A percentile compares a stretch with the other conserved stretches of the same genome.
phyloP scores from a whole-genome alignment of 768 basidiomycete species.

The Pholiota molesta region DNA sequence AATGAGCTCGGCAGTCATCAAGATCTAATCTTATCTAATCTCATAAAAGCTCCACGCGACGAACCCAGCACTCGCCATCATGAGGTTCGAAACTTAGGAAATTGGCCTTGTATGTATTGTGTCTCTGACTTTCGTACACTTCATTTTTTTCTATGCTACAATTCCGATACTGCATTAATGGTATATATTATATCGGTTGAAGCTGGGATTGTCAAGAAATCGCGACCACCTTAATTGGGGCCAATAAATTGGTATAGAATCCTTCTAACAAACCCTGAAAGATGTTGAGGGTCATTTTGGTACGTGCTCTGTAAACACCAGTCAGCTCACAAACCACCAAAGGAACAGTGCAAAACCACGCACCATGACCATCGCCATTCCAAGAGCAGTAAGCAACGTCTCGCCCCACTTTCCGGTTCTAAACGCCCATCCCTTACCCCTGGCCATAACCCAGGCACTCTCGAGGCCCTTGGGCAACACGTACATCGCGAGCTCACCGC shows the following conservation, averaged over 20 bases:
- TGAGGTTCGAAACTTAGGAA: too few species aligned
- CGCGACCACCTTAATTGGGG: conserved; percentile 55
- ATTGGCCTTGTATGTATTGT: too few species aligned
- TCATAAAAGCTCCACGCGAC: neutral
- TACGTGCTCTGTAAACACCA: conserved; percentile 64
- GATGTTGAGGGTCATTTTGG: conserved; percentile 79
- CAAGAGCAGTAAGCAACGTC: conserved; percentile 50
- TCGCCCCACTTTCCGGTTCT: conserved; percentile 73
- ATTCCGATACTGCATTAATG: too few species aligned
- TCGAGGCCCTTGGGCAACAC: conserved; percentile 89
- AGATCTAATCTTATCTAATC: conserved; percentile 21
- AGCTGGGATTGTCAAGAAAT: too few species aligned
- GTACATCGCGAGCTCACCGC: conserved; percentile 92
- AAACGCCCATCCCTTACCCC: conserved; percentile 77
- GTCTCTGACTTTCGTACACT: too few species aligned
- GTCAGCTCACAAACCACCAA: conserved; percentile 3
- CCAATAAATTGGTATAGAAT: conserved; percentile 91
- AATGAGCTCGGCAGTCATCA: neutral
- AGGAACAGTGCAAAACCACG: conserved; percentile 27
- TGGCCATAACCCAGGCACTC: conserved; percentile 82
- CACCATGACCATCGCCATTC: conserved; percentile 87
- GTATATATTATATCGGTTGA: too few species aligned
- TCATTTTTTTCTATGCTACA: too few species aligned
- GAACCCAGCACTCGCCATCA: too few species aligned
- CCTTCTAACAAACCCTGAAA: conserved; percentile 79